Percentiles rank a stretch among this genome's conserved stretches.
phyloP scores from a whole-genome alignment of 352 stramenopile species.

The Blastocystis sp. region DNA sequence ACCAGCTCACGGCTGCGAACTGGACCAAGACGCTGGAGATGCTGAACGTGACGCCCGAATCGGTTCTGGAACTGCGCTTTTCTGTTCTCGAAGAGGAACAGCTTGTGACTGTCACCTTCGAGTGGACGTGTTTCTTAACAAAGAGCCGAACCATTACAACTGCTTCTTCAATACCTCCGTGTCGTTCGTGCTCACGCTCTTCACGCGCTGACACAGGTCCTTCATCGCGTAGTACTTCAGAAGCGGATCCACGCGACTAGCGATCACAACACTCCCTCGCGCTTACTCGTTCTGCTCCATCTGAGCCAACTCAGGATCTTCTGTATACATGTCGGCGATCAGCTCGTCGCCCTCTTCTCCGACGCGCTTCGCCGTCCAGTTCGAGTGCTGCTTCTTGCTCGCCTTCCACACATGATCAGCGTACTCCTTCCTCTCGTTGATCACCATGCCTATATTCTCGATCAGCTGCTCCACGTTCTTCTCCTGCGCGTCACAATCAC shows the following conservation, averaged over 20 bases:
- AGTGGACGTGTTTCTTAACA: not conserved
- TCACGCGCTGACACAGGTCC: slow-evolving; percentile 35
- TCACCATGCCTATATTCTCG: slow-evolving; percentile 30
- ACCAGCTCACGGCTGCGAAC: not conserved
- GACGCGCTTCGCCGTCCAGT: not conserved
- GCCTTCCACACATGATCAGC: not conserved
- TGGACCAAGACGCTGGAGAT: not conserved
- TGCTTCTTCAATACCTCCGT: slow-evolving; percentile 3
- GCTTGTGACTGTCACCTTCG: not conserved
- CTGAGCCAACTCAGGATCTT: slow-evolving; percentile 31
- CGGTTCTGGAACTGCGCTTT: not conserved
- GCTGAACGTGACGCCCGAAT: not conserved
- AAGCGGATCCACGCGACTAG: slow-evolving; percentile 46
- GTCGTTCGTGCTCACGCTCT: not conserved
- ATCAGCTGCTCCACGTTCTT: slow-evolving; percentile 73
- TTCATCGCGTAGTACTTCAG: slow-evolving; percentile 34
- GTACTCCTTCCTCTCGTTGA: slow-evolving; percentile 42
- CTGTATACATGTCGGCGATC: slow-evolving; percentile 7
- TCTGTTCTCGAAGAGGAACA: not conserved
- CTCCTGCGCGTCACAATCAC: slow-evolving; percentile 35
- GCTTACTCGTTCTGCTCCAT: slow-evolving; percentile 36
- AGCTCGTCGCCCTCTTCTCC: slow-evolving; percentile 15
- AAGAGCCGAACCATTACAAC: slow-evolving; percentile 15
- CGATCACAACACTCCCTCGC: not conserved
- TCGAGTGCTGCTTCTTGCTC: slow-evolving; percentile 20